Evolutionary conservation across 371 early-diverging fungal genomes (phyloP).

Genomic region (Quaeritorhiza haematococci): DNA sequence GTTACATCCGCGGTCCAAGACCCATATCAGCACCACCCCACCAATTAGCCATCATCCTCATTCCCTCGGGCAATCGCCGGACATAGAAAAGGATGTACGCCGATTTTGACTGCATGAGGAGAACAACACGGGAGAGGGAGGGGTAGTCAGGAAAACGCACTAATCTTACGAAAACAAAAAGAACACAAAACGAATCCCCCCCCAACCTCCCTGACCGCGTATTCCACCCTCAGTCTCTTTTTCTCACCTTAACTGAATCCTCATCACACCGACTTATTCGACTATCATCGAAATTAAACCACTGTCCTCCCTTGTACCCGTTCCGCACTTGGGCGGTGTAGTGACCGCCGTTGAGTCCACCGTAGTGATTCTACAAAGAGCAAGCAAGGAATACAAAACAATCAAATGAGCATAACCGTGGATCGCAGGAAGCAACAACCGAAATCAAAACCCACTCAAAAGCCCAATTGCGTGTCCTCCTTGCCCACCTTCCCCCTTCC

Average conservation of each 20-base stretch:
- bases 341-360: conserved; percentile 87
- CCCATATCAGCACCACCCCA: no score
- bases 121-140: not conserved
- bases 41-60: no score
- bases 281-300: conserved; percentile 93
- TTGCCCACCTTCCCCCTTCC: no score
- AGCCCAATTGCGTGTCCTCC: no score
- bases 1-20: no score
- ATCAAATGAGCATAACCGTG: not conserved
- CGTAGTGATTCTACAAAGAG: conserved; percentile 72
- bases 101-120: conserved; percentile 22
- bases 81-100: conserved; percentile 44
- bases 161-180: conserved; percentile 6
- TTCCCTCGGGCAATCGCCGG: no score
- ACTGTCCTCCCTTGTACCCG: conserved; percentile 67
- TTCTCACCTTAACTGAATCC: conserved; percentile 25
- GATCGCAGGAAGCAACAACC: not conserved
- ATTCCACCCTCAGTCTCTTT: not conserved
- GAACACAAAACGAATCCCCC: not conserved
- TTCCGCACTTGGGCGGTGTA: conserved; percentile 89
- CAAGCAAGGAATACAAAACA: conserved; percentile 2
- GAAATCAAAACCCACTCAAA: not conserved
- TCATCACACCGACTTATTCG: conserved; percentile 59
- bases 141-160: conserved; percentile 23
- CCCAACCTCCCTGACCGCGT: not conserved